Conservation (phyloP, 352 stramenopile genomes). For the Stramenopiles sp. region DNA sequence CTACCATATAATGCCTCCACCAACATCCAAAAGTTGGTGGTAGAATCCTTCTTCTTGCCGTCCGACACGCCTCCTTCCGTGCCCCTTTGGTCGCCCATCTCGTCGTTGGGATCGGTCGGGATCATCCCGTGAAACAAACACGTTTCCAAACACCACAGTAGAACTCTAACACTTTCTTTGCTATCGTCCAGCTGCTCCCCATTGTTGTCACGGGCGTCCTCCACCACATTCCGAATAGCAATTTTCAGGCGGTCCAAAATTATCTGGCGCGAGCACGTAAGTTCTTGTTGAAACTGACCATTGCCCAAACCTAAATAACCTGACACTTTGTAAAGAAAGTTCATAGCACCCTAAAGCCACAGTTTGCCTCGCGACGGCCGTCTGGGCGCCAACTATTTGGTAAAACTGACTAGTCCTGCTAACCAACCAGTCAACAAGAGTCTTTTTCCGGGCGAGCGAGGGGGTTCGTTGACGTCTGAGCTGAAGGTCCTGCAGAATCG, state of each 20-base stretch:
- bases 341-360: too few relatives aligned
- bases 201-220: neutral
- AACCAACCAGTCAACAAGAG: too few relatives aligned
- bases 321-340: too few relatives aligned
- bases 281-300: too few relatives aligned
- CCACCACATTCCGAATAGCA: neutral
- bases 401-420: too few relatives aligned
- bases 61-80: neutral
- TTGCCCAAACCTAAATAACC: too few relatives aligned
- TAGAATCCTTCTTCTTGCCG: neutral
- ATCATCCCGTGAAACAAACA: constrained; percentile 12
- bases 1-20: neutral
- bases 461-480: too few relatives aligned
- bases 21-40: constrained; percentile 7
- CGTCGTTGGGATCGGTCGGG: too few relatives aligned
- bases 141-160: constrained; percentile 1
- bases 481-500: too few relatives aligned
- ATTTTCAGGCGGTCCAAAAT: neutral
- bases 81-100: neutral
- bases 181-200: constrained; percentile 1
- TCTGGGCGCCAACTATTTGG: too few relatives aligned
- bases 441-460: too few relatives aligned
- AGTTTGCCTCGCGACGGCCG: too few relatives aligned
- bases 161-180: neutral
- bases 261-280: neutral